These are phyloP conservation scores for Lasiodiplodia gonubiensis DNA, from an alignment of 2,329 filamentous ascomycete genomes.

Conservation along the genomic window DNA sequence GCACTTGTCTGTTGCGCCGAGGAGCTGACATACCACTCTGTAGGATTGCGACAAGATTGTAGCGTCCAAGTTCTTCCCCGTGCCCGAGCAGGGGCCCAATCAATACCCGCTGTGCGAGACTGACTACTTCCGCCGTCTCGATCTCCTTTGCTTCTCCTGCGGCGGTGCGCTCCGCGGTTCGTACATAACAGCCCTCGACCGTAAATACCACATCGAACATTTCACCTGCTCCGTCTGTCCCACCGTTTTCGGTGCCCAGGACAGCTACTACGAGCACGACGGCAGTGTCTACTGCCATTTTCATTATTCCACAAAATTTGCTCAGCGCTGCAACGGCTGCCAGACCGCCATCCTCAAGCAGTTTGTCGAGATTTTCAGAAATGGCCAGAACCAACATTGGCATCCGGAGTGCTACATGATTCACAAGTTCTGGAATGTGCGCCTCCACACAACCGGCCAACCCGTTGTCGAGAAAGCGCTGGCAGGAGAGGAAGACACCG, in stretches of 20 bases:
- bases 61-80: slow-evolving; percentile 97
- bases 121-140: slow-evolving; percentile 93
- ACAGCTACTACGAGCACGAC: slow-evolving; percentile 99
- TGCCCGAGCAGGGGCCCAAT: slow-evolving; percentile 84
- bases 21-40: slow-evolving; percentile 29
- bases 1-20: slow-evolving; percentile 1
- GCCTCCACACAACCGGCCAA: slow-evolving; percentile 62
- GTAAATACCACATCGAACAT: slow-evolving; percentile 98
- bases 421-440: slow-evolving; percentile 99
- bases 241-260: slow-evolving; percentile 96
- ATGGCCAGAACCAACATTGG: slow-evolving; percentile 98
- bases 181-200: slow-evolving; percentile 96
- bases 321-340: slow-evolving; percentile 94
- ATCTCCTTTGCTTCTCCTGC: slow-evolving; percentile 89
- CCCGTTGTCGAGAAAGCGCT: slow-evolving; percentile 44
- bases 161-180: slow-evolving; percentile 91
- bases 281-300: slow-evolving; percentile 97
- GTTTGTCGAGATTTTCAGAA: slow-evolving; percentile 98
- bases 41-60: slow-evolving; percentile 97
- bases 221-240: slow-evolving; percentile 98
- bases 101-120: slow-evolving; percentile 98
- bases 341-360: slow-evolving; percentile 98
- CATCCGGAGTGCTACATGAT: slow-evolving; percentile 99
- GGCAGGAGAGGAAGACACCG: slow-evolving; percentile 62
- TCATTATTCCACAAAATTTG: slow-evolving; percentile 97